These are phyloP conservation scores for Crithidia bombi DNA, from an alignment of 208 protist species.

Conservation along the genomic window DNA sequence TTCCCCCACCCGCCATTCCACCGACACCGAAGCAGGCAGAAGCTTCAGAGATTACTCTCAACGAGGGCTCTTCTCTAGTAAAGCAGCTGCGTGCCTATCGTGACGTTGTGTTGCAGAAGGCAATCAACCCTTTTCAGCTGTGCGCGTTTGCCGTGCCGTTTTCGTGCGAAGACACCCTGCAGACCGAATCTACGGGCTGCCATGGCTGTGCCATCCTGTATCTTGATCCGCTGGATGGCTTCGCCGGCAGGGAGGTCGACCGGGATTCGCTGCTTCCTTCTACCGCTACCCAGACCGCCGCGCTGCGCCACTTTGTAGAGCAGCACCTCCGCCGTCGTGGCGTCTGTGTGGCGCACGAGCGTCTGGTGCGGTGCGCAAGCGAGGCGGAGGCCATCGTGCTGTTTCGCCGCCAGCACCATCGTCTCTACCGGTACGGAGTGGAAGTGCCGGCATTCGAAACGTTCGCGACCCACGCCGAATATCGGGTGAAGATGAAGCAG, in stretches of 20 bases:
- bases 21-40: not conserved
- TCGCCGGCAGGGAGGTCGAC: not conserved
- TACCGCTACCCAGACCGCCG: not conserved
- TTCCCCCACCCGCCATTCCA: conserved; percentile 5
- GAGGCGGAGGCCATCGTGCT: conserved; percentile 35
- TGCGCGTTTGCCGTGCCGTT: conserved; percentile 17
- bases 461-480: conserved; percentile 12
- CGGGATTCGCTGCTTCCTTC: not conserved
- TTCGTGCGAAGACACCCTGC: not conserved
- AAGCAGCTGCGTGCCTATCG: conserved; percentile 23
- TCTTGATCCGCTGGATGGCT: conserved; percentile 18
- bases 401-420: conserved; percentile 39
- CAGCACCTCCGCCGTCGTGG: conserved; percentile 28
- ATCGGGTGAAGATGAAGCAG: conserved; percentile 22
- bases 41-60: not conserved
- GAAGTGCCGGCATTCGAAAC: conserved; percentile 39
- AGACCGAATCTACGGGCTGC: not conserved
- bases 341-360: conserved; percentile 26
- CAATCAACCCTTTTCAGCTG: conserved; percentile 15
- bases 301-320: conserved; percentile 23
- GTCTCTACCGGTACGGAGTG: conserved; percentile 58
- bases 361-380: conserved; percentile 24
- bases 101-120: conserved; percentile 17
- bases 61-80: not conserved
- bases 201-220: conserved; percentile 23